phyloP scores from a whole-genome alignment of 495 filamentous ascomycete genomes.

The Aspergillus biplanus region DNA sequence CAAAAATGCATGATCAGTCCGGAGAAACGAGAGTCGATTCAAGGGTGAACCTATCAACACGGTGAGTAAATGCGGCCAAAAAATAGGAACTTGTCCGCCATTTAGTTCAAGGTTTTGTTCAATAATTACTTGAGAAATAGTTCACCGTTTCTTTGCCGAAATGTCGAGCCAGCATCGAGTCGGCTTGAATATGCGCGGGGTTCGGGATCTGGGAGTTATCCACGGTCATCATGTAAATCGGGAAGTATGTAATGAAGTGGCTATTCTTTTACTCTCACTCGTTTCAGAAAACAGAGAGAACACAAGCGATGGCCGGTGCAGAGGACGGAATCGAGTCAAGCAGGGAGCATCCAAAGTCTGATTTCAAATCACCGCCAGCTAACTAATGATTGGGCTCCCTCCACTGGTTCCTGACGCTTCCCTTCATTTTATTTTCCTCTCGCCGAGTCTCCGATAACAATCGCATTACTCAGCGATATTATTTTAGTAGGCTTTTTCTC shows the following conservation, averaged over 20 bases:
- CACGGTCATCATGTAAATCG: slow-evolving; percentile 3
- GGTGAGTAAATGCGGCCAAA: slow-evolving; percentile 19
- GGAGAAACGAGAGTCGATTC: slow-evolving; percentile 85
- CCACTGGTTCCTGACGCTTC: background rate
- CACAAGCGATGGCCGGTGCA: background rate
- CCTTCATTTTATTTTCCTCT: background rate
- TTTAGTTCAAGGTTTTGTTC: too few relatives aligned
- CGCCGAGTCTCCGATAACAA: background rate
- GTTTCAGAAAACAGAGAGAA: background rate
- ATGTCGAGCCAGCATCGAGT: slow-evolving; percentile 82
- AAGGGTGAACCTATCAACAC: slow-evolving; percentile 61
- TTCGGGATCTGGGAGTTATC: slow-evolving; percentile 48
- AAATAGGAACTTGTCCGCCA: background rate
- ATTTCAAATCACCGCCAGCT: too few relatives aligned
- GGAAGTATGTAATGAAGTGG: background rate
- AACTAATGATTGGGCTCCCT: background rate
- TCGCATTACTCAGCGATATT: background rate
- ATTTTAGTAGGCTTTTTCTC: background rate
- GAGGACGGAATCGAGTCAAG: too few relatives aligned
- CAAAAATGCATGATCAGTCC: slow-evolving; percentile 78
- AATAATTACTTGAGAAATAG: slow-evolving; percentile 79
- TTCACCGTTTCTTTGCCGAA: slow-evolving; percentile 92
- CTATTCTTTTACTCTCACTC: too few relatives aligned
- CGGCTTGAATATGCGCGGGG: slow-evolving; percentile 65
- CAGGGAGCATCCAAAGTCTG: too few relatives aligned